These are phyloP conservation scores for Grigorovia transvaalensis DNA, from an alignment of 805 yeast species.

Conservation along the genomic window DNA sequence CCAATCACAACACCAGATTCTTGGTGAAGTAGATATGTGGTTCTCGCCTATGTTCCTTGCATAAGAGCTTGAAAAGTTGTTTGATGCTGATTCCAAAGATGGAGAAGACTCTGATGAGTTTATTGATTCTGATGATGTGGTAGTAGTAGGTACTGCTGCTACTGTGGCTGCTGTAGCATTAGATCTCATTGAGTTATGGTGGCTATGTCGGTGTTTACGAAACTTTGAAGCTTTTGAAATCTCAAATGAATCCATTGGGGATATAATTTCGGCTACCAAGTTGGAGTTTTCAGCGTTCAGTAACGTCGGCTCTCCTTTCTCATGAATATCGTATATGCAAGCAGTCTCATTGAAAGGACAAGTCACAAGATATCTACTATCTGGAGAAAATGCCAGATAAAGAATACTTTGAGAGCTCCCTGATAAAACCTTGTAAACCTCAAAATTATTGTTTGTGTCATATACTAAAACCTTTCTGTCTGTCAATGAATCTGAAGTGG, in stretches of 20 bases:
- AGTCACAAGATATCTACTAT: slow-evolving; percentile 54
- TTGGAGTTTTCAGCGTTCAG: slow-evolving; percentile 6
- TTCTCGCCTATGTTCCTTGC: background rate
- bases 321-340: slow-evolving; percentile 53
- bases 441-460: slow-evolving; percentile 43
- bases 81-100: slow-evolving; percentile 2
- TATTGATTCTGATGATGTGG: background rate
- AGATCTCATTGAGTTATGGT: background rate
- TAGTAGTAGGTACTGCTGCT: slow-evolving; percentile 1
- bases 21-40: slow-evolving; percentile 11
- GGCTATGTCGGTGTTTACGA: background rate
- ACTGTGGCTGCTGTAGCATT: background rate
- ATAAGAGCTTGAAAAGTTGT: background rate
- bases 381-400: slow-evolving; percentile 67
- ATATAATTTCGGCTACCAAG: slow-evolving; percentile 18
- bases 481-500: slow-evolving; percentile 42
- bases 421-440: slow-evolving; percentile 29
- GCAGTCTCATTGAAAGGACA: slow-evolving; percentile 65
- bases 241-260: slow-evolving; percentile 22
- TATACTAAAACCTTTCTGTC: slow-evolving; percentile 53
- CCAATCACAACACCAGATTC: slow-evolving; percentile 60
- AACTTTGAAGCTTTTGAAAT: slow-evolving; percentile 7
- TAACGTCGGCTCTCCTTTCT: slow-evolving; percentile 23
- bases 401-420: slow-evolving; percentile 48
- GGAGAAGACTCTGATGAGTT: background rate